Percentiles rank a stretch among this genome's conserved stretches.
These are phyloP conservation scores for Fimicolochytrium jonesii DNA, from an alignment of 192 early-diverging fungal genomes.

Conservation along the genomic window DNA sequence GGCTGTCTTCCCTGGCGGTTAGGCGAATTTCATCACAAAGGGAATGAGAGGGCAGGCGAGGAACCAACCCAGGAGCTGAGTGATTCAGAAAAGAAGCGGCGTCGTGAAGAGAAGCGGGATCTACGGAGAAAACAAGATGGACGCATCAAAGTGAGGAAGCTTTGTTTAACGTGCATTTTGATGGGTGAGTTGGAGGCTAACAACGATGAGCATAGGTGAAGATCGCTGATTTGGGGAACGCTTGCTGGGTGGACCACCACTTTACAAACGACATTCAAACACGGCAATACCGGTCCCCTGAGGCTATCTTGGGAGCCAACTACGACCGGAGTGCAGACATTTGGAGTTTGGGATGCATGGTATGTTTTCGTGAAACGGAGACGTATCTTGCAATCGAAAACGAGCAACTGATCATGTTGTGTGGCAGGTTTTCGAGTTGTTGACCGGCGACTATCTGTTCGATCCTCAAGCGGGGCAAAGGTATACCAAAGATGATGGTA, in stretches of 20 bases:
- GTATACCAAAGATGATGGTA: slow-evolving; percentile 90
- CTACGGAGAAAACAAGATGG: slow-evolving; percentile 31
- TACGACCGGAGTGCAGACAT: slow-evolving; percentile 87
- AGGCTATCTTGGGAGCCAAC: slow-evolving; percentile 84
- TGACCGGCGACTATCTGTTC: slow-evolving; percentile 93
- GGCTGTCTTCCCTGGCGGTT: no score
- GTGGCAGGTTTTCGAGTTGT: slow-evolving; percentile 73
- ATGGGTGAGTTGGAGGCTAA: no score
- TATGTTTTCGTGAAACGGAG: slow-evolving; percentile 17
- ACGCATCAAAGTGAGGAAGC: slow-evolving; percentile 24
- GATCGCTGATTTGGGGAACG: slow-evolving; percentile 95
- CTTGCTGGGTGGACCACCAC: slow-evolving; percentile 93
- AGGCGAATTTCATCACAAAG: slow-evolving; percentile 14
- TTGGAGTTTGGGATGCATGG: slow-evolving; percentile 92
- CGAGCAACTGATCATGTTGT: neutral
- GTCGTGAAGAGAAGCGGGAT: slow-evolving; percentile 30
- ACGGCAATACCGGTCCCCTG: slow-evolving; percentile 92
- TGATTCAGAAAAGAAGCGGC: slow-evolving; percentile 27
- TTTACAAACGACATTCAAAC: slow-evolving; percentile 97
- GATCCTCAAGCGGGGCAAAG: slow-evolving; percentile 80
- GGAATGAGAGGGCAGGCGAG: slow-evolving; percentile 9
- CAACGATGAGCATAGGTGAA: slow-evolving; percentile 83
- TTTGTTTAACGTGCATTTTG: neutral
- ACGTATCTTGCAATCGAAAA: neutral
- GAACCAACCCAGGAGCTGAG: neutral